phyloP scores from a whole-genome alignment of 257 asterid genomes.

The Handroanthus guayacan region DNA sequence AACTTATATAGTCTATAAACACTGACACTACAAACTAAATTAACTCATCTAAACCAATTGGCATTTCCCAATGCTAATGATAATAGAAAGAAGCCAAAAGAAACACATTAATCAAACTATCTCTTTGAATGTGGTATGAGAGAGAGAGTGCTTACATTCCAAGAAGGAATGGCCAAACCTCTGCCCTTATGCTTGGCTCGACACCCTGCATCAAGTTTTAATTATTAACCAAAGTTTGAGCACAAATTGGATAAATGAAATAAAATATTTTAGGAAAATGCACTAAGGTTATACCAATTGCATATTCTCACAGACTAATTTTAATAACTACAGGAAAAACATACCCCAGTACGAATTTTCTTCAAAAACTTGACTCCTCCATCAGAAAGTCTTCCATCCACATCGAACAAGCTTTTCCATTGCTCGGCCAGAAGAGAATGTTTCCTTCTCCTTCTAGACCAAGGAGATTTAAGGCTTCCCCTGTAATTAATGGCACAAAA shows the following conservation, averaged over 20 bases:
- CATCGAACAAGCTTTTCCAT: slow-evolving; percentile 78
- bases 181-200: slow-evolving; percentile 85
- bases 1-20: background rate
- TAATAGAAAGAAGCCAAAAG: background rate
- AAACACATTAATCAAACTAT: slow-evolving; percentile 10
- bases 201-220: slow-evolving; percentile 71
- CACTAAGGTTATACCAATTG: background rate
- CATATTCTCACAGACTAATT: background rate
- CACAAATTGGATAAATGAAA: background rate
- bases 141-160: slow-evolving; percentile 65
- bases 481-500: slow-evolving; percentile 43
- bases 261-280: background rate
- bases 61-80: slow-evolving; percentile 10
- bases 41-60: slow-evolving; percentile 14
- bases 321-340: slow-evolving; percentile 25
- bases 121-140: background rate
- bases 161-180: slow-evolving; percentile 97
- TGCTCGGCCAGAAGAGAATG: slow-evolving; percentile 71
- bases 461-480: slow-evolving; percentile 85
- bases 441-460: slow-evolving; percentile 90
- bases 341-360: slow-evolving; percentile 89
- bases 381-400: slow-evolving; percentile 72
- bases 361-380: slow-evolving; percentile 90
- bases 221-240: slow-evolving; percentile 20
- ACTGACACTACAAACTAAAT: slow-evolving; percentile 9